Percentiles rank a stretch among this genome's conserved stretches.
Conservation (phyloP, 1,284 basidiomycete genomes). For the Moesziomyces antarcticus region DNA sequence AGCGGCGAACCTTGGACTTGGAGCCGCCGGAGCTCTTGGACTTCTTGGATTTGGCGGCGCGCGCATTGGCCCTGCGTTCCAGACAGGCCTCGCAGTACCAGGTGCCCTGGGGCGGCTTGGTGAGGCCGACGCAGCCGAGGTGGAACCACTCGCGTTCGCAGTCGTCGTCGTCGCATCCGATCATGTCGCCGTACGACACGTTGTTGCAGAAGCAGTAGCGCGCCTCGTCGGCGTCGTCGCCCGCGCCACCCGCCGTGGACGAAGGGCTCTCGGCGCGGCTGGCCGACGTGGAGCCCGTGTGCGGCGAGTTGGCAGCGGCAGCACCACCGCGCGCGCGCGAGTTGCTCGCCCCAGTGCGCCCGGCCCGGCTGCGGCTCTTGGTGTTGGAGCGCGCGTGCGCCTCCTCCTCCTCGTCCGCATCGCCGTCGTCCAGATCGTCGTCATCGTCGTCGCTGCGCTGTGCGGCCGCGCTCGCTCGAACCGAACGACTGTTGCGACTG, state of each 20-base stretch:
- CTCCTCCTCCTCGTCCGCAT: conserved; percentile 37
- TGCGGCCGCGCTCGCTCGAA: conserved; percentile 22
- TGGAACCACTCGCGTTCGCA: conserved; percentile 96
- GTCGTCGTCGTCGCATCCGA: conserved; percentile 89
- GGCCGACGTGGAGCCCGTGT: conserved; percentile 29
- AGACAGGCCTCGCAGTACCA: conserved; percentile 76
- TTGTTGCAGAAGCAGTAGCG: conserved; percentile 90
- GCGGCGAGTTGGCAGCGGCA: conserved; percentile 27
- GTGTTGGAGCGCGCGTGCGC: conserved; percentile 9
- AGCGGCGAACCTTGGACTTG: conserved; percentile 39
- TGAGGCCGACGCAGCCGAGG: conserved; percentile 76
- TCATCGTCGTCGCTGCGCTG: conserved; percentile 48
- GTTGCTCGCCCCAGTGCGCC: conserved; percentile 16
- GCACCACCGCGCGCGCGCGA: conserved; percentile 27
- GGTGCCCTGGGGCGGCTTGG: conserved; percentile 74
- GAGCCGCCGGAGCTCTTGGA: conserved; percentile 20
- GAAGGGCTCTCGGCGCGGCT: conserved; percentile 32
- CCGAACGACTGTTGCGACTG: conserved; percentile 31
- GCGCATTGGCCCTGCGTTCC: conserved; percentile 48
- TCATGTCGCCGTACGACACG: conserved; percentile 94
- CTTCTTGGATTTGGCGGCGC: conserved; percentile 38
- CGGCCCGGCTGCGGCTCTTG: conserved; percentile 19
- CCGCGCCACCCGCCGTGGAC: conserved; percentile 25
- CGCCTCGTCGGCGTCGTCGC: conserved; percentile 71
- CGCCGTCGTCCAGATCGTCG: conserved; percentile 38